phyloP scores from a whole-genome alignment of 2,329 filamentous ascomycete species.

The Diplodia seriata region DNA sequence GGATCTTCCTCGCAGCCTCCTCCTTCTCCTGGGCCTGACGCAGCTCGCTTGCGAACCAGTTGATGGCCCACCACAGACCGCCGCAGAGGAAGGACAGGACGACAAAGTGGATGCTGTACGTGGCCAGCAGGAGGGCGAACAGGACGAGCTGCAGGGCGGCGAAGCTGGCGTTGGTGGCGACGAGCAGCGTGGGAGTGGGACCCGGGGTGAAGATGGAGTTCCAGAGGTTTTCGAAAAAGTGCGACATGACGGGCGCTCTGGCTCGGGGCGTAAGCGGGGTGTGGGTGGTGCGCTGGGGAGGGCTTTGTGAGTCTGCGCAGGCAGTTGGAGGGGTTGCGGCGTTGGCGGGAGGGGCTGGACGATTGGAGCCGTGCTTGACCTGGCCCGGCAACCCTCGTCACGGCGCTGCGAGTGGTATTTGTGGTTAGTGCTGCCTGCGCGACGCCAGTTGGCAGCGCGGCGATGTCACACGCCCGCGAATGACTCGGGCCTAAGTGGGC shows the following conservation, averaged over 20 bases:
- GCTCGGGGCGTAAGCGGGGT: not conserved
- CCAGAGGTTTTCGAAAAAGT: slow-evolving; percentile 67
- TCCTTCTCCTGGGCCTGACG: slow-evolving; percentile 55
- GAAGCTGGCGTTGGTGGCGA: slow-evolving; percentile 91
- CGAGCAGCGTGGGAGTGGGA: slow-evolving; percentile 82
- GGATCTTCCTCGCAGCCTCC: slow-evolving; percentile 58
- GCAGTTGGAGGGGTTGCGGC: slow-evolving; percentile 6
- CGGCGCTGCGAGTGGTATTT: slow-evolving; percentile 12
- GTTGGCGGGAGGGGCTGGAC: slow-evolving; percentile 10
- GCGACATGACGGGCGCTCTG: slow-evolving; percentile 29
- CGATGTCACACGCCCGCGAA: slow-evolving; percentile 21
- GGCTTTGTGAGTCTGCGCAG: not conserved
- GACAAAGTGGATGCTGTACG: slow-evolving; percentile 87
- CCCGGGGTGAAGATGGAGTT: slow-evolving; percentile 93
- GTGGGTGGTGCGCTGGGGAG: slow-evolving; percentile 1
- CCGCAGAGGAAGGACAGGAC: slow-evolving; percentile 79
- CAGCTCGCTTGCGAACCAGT: slow-evolving; percentile 88
- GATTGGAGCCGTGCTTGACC: slow-evolving; percentile 17
- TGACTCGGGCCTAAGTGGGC: slow-evolving; percentile 4
- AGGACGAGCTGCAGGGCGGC: slow-evolving; percentile 83
- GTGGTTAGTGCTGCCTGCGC: slow-evolving; percentile 26
- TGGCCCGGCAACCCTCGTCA: slow-evolving; percentile 30
- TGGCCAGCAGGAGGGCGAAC: slow-evolving; percentile 75
- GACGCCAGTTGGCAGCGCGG: slow-evolving; percentile 16
- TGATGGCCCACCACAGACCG: slow-evolving; percentile 90